phyloP scores from a whole-genome alignment of 345 rosid genomes.

The Euphorbia tirucalli region DNA sequence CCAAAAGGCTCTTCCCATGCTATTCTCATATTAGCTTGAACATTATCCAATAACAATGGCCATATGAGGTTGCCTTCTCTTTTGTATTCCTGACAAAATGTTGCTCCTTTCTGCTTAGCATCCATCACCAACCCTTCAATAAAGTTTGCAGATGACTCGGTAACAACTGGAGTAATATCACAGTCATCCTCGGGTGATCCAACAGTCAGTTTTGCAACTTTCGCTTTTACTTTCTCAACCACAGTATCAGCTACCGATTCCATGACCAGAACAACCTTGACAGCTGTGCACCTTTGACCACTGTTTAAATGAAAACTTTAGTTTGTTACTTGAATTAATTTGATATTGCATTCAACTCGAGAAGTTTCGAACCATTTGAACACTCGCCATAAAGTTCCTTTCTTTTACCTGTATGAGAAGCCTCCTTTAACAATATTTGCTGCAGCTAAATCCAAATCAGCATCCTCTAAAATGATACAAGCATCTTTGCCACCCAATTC shows the following conservation, averaged over 20 bases:
- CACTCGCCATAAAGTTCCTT: neutral
- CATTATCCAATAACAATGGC: slow-evolving; percentile 91
- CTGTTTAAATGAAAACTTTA: slow-evolving; percentile 34
- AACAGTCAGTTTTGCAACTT: slow-evolving; percentile 67
- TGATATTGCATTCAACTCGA: no score
- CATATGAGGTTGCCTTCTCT: slow-evolving; percentile 95
- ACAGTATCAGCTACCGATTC: slow-evolving; percentile 75
- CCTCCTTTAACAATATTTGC: slow-evolving; percentile 92
- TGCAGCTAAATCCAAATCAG: slow-evolving; percentile 88
- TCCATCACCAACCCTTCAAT: slow-evolving; percentile 87
- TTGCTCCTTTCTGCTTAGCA: slow-evolving; percentile 90
- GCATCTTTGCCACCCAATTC: slow-evolving; percentile 98
- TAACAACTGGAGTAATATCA: slow-evolving; percentile 89
- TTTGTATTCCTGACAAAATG: slow-evolving; percentile 81
- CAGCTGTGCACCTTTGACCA: slow-evolving; percentile 98
- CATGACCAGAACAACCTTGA: slow-evolving; percentile 86
- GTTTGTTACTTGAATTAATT: no score
- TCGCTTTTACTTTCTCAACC: slow-evolving; percentile 76
- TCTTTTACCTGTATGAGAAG: slow-evolving; percentile 76
- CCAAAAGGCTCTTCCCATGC: slow-evolving; percentile 99
- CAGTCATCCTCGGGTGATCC: slow-evolving; percentile 86
- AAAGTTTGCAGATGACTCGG: slow-evolving; percentile 93
- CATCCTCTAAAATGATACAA: slow-evolving; percentile 89
- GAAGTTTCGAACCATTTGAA: neutral
- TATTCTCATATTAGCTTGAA: slow-evolving; percentile 89